Evolutionary conservation across 768 basidiomycete genomes (phyloP).

Genomic region (Lactarius evosmus): DNA sequence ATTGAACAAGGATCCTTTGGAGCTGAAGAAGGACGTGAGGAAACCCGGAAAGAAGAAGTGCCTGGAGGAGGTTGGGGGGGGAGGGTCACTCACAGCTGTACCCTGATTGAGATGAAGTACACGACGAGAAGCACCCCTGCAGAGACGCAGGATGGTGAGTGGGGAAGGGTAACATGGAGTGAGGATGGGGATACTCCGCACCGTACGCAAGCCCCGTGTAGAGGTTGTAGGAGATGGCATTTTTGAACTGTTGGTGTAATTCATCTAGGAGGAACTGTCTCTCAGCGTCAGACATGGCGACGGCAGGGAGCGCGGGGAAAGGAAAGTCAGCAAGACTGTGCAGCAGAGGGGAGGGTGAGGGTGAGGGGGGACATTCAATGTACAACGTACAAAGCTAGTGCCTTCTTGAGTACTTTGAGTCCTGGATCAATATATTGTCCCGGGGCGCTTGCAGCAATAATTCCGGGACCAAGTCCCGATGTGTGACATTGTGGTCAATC

Average conservation of each 20-base stretch:
- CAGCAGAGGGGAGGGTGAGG: not conserved
- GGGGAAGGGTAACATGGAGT: not conserved
- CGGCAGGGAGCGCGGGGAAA: not conserved
- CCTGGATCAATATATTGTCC: not conserved
- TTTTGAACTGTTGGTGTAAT: constrained; percentile 1
- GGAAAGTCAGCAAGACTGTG: not conserved
- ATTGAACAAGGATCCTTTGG: constrained; percentile 9
- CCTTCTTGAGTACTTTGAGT: too few species aligned
- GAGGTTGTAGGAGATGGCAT: constrained; percentile 20
- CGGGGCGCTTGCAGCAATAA: not conserved
- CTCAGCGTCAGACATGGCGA: constrained; percentile 13
- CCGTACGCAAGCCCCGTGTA: constrained; percentile 21
- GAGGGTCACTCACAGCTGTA: constrained; percentile 13
- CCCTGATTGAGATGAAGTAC: constrained; percentile 19
- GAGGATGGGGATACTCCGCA: not conserved
- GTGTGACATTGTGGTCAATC: not conserved
- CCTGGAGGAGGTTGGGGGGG: not conserved
- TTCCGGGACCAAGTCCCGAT: not conserved
- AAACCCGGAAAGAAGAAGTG: not conserved
- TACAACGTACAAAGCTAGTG: not conserved
- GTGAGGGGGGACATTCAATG: not conserved
- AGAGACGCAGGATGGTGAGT: not conserved
- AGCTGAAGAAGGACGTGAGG: constrained; percentile 1
- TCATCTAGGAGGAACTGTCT: not conserved
- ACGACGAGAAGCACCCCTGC: constrained; percentile 19